These are phyloP conservation scores for Fraxinus angustifolia DNA, from an alignment of 305 asterid genomes.

Conservation along the genomic window DNA sequence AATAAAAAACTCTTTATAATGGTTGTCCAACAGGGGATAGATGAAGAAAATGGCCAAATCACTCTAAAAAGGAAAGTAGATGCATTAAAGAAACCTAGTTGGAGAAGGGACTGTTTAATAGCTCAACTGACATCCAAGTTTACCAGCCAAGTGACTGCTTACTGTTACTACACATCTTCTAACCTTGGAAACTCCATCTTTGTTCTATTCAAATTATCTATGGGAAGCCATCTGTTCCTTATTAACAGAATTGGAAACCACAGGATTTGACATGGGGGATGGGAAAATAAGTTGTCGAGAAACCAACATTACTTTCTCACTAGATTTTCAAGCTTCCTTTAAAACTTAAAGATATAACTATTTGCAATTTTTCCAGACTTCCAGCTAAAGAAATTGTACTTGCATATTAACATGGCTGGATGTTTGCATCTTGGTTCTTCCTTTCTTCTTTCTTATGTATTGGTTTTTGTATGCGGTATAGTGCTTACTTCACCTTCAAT, in stretches of 20 bases:
- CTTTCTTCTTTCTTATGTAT: neutral
- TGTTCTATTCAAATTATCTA: neutral
- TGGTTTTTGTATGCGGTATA: neutral
- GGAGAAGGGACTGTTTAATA: neutral
- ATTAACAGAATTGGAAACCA: slow-evolving; percentile 1
- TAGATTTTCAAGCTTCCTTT: neutral
- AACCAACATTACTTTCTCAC: neutral
- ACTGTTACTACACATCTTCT: neutral
- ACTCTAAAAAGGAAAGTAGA: neutral
- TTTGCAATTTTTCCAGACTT: neutral
- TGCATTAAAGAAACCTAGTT: neutral
- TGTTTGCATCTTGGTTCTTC: slow-evolving; percentile 5
- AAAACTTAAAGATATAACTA: neutral
- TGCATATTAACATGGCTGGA: neutral
- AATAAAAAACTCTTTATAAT: neutral
- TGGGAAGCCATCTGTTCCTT: neutral
- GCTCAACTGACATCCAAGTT: slow-evolving; percentile 1
- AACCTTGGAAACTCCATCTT: neutral
- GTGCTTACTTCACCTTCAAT: neutral
- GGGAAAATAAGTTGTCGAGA: neutral
- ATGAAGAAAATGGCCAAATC: slow-evolving; percentile 1
- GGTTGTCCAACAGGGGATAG: neutral
- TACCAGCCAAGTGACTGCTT: slow-evolving; percentile 5
- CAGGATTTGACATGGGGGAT: neutral
- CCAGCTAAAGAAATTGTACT: neutral